Evolutionary conservation across 2,329 filamentous ascomycete genomes (phyloP).

Genomic region (Alternaria metachromatica): DNA sequence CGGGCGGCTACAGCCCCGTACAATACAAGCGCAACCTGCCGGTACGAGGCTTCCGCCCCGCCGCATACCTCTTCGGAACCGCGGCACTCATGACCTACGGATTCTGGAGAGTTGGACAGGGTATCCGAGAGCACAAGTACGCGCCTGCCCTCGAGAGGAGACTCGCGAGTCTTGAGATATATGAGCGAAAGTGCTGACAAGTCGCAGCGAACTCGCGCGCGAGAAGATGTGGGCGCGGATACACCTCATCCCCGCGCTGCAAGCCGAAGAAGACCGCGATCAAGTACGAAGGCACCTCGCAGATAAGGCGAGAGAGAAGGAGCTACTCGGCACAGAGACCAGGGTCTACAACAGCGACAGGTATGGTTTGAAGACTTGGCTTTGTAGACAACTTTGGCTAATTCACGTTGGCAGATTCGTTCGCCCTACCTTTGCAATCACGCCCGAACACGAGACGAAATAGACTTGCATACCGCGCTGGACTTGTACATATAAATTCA

Average conservation of each 20-base stretch:
- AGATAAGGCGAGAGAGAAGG: constrained; percentile 88
- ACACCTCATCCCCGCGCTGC: constrained; percentile 88
- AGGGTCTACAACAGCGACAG: constrained; percentile 88
- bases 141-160: constrained; percentile 38
- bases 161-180: neutral
- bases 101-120: constrained; percentile 84
- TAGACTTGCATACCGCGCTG: constrained; percentile 45
- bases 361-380: constrained; percentile 58
- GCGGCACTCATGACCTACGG: constrained; percentile 84
- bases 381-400: constrained; percentile 1
- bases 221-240: constrained; percentile 99
- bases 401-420: constrained; percentile 55
- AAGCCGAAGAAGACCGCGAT: constrained; percentile 96
- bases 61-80: constrained; percentile 77
- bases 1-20: constrained; percentile 91
- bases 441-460: constrained; percentile 68
- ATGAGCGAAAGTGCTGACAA: constrained; percentile 23
- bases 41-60: constrained; percentile 85
- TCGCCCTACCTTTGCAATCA: constrained; percentile 77
- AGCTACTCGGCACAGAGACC: constrained; percentile 81
- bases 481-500: constrained; percentile 23
- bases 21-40: constrained; percentile 99
- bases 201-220: constrained; percentile 80
- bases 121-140: constrained; percentile 90
- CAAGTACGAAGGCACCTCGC: constrained; percentile 86